These are phyloP conservation scores for Alloteropsis semialata DNA, from an alignment of 176 grass and related monocot species.

Conservation along the genomic window DNA sequence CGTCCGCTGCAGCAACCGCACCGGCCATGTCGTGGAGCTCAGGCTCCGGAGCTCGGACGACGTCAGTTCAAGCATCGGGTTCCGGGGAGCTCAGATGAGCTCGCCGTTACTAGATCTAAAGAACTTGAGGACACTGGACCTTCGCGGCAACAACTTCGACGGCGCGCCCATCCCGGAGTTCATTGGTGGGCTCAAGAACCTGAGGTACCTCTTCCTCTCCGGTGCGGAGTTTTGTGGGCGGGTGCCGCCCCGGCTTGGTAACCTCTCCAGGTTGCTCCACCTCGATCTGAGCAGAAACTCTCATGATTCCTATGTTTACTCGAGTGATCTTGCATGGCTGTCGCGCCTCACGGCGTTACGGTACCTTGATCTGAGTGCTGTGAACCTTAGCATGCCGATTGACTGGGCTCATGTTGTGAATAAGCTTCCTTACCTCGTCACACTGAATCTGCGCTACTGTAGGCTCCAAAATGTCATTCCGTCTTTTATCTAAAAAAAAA, in stretches of 20 bases:
- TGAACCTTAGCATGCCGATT: neutral
- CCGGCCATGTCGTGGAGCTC: constrained; percentile 11
- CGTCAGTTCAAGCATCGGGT: neutral
- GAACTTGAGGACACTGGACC: constrained; percentile 19
- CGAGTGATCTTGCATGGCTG: constrained; percentile 12
- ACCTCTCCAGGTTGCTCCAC: constrained; percentile 29
- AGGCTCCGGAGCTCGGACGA: neutral
- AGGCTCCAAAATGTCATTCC: neutral
- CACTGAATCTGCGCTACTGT: accelerated
- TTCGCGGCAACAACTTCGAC: neutral
- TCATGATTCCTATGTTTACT: neutral
- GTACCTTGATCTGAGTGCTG: neutral
- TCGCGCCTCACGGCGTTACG: neutral
- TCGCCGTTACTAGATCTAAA: constrained; percentile 12
- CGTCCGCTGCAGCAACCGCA: constrained; percentile 23
- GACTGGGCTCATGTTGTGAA: constrained; percentile 31
- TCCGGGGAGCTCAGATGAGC: neutral
- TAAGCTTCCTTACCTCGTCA: constrained; percentile 9
- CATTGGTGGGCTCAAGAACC: neutral
- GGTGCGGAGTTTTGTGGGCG: neutral
- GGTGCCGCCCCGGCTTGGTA: constrained; percentile 24
- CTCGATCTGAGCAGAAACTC: neutral
- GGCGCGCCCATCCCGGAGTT: constrained; percentile 4
- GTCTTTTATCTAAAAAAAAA: no score
- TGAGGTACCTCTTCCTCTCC: constrained; percentile 3